phyloP scores from a whole-genome alignment of 305 asterid species.

The Rubia occidens region DNA sequence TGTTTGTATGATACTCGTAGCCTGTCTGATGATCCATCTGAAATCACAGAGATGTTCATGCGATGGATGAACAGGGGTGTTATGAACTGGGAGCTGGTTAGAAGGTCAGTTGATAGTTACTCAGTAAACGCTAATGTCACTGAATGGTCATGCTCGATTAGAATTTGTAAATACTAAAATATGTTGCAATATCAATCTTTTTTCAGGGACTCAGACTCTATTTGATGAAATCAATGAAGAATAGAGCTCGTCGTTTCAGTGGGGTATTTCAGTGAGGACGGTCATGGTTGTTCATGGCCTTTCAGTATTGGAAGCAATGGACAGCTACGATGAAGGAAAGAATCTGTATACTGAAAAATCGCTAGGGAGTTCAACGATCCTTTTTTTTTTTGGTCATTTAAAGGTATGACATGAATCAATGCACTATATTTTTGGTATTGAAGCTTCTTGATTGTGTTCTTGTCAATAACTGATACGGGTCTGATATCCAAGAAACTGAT shows the following conservation, averaged over 20 bases:
- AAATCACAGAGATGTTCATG: conserved; percentile 34
- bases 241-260: conserved; percentile 33
- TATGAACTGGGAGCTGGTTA: conserved; percentile 46
- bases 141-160: not conserved
- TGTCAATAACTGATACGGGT: no score
- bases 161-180: not conserved
- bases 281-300: conserved; percentile 73
- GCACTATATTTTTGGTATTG: not conserved
- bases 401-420: conserved; percentile 28
- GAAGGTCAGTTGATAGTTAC: conserved; percentile 31
- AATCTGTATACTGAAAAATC: conserved; percentile 30
- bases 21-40: conserved; percentile 37
- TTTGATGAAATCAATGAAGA: conserved; percentile 29
- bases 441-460: not conserved
- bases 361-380: conserved; percentile 43
- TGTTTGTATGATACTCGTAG: conserved; percentile 66
- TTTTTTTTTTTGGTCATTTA: conserved; percentile 47
- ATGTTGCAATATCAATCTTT: conserved; percentile 9
- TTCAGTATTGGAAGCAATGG: conserved; percentile 54
- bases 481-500: no score
- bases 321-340: conserved; percentile 27
- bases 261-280: no score
- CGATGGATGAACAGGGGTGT: conserved; percentile 67
- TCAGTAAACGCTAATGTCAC: not conserved
- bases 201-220: conserved; percentile 51